Evolutionary conservation across 2,329 filamentous ascomycete species (phyloP), one percentile per base, ranked within the genome.

Genomic region (Dendrostoma leiphaemia): DNA sequence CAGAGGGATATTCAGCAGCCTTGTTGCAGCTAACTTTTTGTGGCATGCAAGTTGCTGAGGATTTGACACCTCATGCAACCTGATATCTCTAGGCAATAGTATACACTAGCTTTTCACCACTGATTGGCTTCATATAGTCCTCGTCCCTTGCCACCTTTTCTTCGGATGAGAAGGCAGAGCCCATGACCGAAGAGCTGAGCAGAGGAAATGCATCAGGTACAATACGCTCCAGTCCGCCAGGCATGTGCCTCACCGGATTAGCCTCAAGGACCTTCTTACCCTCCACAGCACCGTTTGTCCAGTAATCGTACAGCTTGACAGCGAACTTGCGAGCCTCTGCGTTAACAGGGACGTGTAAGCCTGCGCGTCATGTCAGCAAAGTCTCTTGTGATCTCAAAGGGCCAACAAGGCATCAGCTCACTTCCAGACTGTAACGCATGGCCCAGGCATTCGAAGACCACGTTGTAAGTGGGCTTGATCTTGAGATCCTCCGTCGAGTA

Each of bases 361-460:
- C 46, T 48, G 34, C 10, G 19, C 15, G 7, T 37, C 10, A 19
- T 19, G 46, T 48, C 7, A 23, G 46, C 13, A n/a, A 19, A 13
- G 13, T 28, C 29, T 29, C 38, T 23, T n/a, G 6, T 8, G 38
- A 6, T n/a, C 19, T 10, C 21, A 15, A 5, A 13, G n/a, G 21
- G 2, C 9, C 13, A 4, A 4, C 6, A 15, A 6, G 12, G 4
- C 15, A 13, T 17, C 4, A 13, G 26, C 38, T 41, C 26, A 41
- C 38, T n/a, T 8, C 23, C 13, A 7, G 10, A 10, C 13, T 41
- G 23, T n/a, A 41, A 23, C 13, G n/a, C 32, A 17, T 48, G 67
- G 0, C 72, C 72, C 0, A 76, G 60, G 0, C 66, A 72, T 49
- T 74, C 69, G 71, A 71, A 75, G 0, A 73, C 73, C 0, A 69